Evolutionary conservation across 257 asterid species (phyloP).

Genomic region (Thymus mandschuricus): DNA sequence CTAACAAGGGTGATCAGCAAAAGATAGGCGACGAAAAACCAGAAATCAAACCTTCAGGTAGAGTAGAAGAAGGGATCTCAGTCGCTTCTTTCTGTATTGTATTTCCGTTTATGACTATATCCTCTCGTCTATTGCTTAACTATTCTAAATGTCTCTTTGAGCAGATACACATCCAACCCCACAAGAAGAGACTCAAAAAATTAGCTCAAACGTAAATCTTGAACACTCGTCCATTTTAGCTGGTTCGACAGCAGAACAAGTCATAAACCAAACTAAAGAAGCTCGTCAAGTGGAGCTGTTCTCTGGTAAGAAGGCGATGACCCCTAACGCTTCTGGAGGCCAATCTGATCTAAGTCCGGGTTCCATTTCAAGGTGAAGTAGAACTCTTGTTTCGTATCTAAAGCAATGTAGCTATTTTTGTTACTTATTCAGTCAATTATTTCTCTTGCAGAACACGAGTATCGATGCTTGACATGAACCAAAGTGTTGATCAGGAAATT

Average conservation of each 20-base stretch:
- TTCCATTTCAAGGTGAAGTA: constrained; percentile 32
- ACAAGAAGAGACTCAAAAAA: constrained; percentile 34
- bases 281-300: constrained; percentile 34
- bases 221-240: constrained; percentile 32
- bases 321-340: constrained; percentile 30
- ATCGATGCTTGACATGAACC: constrained; percentile 9
- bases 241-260: constrained; percentile 40
- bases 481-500: constrained; percentile 29
- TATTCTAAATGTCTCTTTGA: constrained; percentile 28
- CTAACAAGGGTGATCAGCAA: constrained; percentile 32
- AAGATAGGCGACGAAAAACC: constrained; percentile 35
- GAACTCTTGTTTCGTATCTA: constrained; percentile 17
- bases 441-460: constrained; percentile 34
- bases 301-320: constrained; percentile 31
- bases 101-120: constrained; percentile 4
- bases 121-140: constrained; percentile 3
- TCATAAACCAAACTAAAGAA: constrained; percentile 32
- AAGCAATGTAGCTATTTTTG: constrained; percentile 2
- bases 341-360: constrained; percentile 20
- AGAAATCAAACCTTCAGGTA: constrained; percentile 42
- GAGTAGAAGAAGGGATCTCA: constrained; percentile 35
- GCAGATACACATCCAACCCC: constrained; percentile 29
- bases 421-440: constrained; percentile 1
- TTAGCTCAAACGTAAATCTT: constrained; percentile 26
- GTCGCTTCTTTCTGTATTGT: constrained; percentile 7